These are phyloP conservation scores for Dendrobium chrysotoxum DNA, from an alignment of 106 monocot species.

Conservation along the genomic window DNA sequence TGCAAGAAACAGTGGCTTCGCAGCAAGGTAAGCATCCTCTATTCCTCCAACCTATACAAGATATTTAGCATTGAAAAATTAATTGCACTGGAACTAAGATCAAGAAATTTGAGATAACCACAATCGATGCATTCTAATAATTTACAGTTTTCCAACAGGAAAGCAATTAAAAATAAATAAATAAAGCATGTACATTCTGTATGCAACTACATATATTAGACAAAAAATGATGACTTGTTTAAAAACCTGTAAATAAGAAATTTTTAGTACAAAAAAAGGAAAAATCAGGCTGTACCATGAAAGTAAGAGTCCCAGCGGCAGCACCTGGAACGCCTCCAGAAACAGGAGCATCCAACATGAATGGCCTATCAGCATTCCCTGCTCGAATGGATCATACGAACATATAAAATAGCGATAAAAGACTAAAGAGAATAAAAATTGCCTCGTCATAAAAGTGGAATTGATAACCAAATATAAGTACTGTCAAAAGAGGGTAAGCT, in stretches of 20 bases:
- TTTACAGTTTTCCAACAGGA: neutral
- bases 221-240: neutral
- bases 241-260: neutral
- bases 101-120: neutral
- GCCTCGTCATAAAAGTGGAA: neutral
- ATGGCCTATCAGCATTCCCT: conserved; percentile 44
- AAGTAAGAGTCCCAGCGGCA: conserved; percentile 84
- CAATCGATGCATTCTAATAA: neutral
- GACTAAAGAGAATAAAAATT: neutral
- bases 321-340: conserved; percentile 97
- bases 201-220: neutral
- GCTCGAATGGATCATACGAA: neutral
- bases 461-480: neutral
- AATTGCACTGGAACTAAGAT: neutral
- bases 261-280: neutral
- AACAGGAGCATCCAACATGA: conserved; percentile 96
- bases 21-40: conserved; percentile 69
- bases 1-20: conserved; percentile 80
- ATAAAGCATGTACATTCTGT: neutral
- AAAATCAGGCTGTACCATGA: conserved; percentile 59
- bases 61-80: neutral
- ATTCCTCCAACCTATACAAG: conserved; percentile 68
- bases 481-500: neutral
- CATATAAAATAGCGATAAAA: neutral
- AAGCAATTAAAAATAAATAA: neutral